These are phyloP conservation scores for Boletus sp. DNA, from an alignment of 768 basidiomycete genomes.

Conservation along the genomic window DNA sequence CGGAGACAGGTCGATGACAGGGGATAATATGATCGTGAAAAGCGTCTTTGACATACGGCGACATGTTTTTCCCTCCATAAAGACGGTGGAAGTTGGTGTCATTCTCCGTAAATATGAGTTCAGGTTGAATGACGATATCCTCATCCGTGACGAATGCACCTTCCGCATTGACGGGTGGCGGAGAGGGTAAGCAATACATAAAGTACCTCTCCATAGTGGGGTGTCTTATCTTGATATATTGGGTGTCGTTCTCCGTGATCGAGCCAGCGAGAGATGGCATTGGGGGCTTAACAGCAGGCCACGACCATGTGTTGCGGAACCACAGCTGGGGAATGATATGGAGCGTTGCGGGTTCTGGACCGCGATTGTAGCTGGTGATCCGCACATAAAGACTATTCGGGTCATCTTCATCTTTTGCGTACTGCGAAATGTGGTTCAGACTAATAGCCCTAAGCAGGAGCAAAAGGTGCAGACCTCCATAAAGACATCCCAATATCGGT, in stretches of 20 bases:
- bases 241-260: constrained; percentile 45
- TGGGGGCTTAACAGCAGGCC: constrained; percentile 66
- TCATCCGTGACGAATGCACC: constrained; percentile 65
- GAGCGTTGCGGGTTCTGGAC: constrained; percentile 89
- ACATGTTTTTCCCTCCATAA: constrained; percentile 83
- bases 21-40: constrained; percentile 98
- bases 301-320: constrained; percentile 99
- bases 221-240: constrained; percentile 70
- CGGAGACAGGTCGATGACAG: constrained; percentile 62
- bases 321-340: constrained; percentile 95
- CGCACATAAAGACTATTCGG: constrained; percentile 87
- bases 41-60: constrained; percentile 88
- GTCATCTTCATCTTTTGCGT: constrained; percentile 94
- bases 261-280: constrained; percentile 61
- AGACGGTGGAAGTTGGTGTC: constrained; percentile 93
- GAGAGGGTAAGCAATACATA: constrained; percentile 88
- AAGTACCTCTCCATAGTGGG: constrained; percentile 70
- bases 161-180: constrained; percentile 78
- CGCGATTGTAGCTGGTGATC: constrained; percentile 95
- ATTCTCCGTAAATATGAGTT: constrained; percentile 93
- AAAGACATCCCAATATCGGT: constrained; percentile 98
- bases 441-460: constrained; percentile 3
- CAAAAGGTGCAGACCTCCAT: constrained; percentile 66
- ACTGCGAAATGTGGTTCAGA: constrained; percentile 45
- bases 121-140: constrained; percentile 60